Evolutionary conservation across 768 basidiomycete genomes (phyloP).

Genomic region (Lanmaoa rubissima): DNA sequence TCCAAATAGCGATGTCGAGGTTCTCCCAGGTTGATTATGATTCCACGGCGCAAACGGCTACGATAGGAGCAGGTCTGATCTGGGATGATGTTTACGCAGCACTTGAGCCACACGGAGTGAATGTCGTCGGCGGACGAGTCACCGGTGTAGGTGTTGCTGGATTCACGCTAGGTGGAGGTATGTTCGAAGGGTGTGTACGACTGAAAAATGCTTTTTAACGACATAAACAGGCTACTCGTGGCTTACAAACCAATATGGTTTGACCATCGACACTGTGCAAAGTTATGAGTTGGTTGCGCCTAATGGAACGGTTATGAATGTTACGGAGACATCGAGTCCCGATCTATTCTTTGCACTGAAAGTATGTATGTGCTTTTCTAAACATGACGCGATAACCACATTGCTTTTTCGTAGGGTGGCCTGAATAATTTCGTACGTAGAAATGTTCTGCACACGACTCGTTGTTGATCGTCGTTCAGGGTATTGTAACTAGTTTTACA

Average conservation of each 20-base stretch:
- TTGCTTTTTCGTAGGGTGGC: slow-evolving; percentile 44
- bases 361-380: slow-evolving; percentile 20
- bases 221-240: slow-evolving; percentile 32
- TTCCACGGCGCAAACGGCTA: slow-evolving; percentile 36
- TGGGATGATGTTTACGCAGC: slow-evolving; percentile 65
- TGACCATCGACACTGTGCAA: slow-evolving; percentile 54
- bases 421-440: slow-evolving; percentile 54
- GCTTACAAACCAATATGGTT: slow-evolving; percentile 58
- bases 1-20: slow-evolving; percentile 54
- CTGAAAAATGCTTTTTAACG: neutral
- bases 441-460: neutral
- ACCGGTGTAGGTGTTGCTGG: slow-evolving; percentile 59
- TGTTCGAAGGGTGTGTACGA: neutral
- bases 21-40: slow-evolving; percentile 46
- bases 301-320: slow-evolving; percentile 39
- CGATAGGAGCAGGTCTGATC: slow-evolving; percentile 41
- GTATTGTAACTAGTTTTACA: slow-evolving; percentile 59
- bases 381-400: neutral
- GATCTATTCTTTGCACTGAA: slow-evolving; percentile 48
- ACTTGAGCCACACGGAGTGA: slow-evolving; percentile 48
- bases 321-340: slow-evolving; percentile 33
- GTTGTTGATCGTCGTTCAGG: slow-evolving; percentile 29
- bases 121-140: slow-evolving; percentile 55
- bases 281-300: slow-evolving; percentile 54
- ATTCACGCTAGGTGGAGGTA: slow-evolving; percentile 56